Conservation (phyloP, 176 grass and related monocot species). For the Triticum timopheevii region DNA sequence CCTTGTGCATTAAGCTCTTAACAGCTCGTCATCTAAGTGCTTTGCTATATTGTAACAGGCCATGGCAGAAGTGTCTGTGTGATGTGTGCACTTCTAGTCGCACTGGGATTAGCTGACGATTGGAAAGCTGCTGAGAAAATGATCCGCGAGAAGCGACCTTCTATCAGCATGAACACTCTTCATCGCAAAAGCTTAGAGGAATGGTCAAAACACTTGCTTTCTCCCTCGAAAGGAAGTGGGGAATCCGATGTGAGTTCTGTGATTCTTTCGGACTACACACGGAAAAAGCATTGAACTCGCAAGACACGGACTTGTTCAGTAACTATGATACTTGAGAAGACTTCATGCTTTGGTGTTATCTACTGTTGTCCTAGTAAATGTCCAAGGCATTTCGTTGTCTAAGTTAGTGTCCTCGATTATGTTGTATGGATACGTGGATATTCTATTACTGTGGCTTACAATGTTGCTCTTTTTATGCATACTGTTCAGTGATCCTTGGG, state of each 20-base stretch:
- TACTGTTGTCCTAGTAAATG: slow-evolving; percentile 19
- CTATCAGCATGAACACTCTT: slow-evolving; percentile 81
- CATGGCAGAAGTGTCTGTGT: slow-evolving; percentile 94
- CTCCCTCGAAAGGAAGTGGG: slow-evolving; percentile 51
- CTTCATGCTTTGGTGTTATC: slow-evolving; percentile 20
- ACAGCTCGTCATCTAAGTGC: slow-evolving; percentile 11
- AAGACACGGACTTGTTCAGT: slow-evolving; percentile 20
- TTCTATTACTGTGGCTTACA: slow-evolving; percentile 35
- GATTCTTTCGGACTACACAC: slow-evolving; percentile 70
- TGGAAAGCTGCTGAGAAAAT: slow-evolving; percentile 94
- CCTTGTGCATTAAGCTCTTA: not conserved
- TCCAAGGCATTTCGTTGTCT: slow-evolving; percentile 16
- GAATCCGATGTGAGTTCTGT: slow-evolving; percentile 68
- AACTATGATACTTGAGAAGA: slow-evolving; percentile 29
- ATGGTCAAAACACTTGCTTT: slow-evolving; percentile 76
- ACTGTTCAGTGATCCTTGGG: slow-evolving; percentile 24
- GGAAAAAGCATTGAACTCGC: slow-evolving; percentile 34
- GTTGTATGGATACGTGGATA: slow-evolving; percentile 29
- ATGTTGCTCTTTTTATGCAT: slow-evolving; percentile 17
- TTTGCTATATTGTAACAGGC: slow-evolving; percentile 52
- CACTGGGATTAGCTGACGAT: slow-evolving; percentile 71
- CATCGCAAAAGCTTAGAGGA: slow-evolving; percentile 86
- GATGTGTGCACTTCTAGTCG: slow-evolving; percentile 91
- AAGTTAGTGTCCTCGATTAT: slow-evolving; percentile 6
- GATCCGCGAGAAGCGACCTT: slow-evolving; percentile 74